Percentiles rank a stretch among this genome's conserved stretches.
These are phyloP conservation scores for Glonium stellatum DNA, from an alignment of 495 filamentous ascomycete species.

Conservation along the genomic window DNA sequence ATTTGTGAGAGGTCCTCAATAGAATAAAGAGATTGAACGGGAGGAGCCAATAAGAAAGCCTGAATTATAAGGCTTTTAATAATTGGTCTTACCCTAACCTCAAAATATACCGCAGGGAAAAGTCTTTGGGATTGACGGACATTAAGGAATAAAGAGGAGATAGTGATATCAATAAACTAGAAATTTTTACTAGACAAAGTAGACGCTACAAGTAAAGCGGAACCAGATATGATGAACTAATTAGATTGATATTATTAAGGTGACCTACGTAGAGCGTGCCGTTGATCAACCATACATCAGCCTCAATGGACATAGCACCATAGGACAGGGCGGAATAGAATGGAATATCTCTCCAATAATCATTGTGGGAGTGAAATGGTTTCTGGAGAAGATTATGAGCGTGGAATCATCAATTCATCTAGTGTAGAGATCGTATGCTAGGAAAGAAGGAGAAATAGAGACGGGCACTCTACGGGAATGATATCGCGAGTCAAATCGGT, in stretches of 20 bases:
- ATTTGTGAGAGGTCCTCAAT: background rate
- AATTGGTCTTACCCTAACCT: no score
- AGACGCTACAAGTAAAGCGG: background rate
- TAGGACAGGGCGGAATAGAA: conserved; percentile 36
- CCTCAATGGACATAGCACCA: conserved; percentile 34
- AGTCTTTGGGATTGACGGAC: no score
- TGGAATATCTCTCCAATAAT: conserved; percentile 40
- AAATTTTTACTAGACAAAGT: background rate
- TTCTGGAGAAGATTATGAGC: conserved; percentile 24
- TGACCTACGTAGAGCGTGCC: conserved; percentile 35
- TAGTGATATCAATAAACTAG: background rate
- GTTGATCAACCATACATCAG: conserved; percentile 39
- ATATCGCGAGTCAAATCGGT: conserved; percentile 38
- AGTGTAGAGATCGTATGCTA: background rate
- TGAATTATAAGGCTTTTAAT: no score
- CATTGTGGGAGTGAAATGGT: conserved; percentile 37
- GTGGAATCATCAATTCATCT: background rate
- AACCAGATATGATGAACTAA: background rate
- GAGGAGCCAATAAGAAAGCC: no score
- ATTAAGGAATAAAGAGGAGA: background rate
- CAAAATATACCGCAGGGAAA: no score
- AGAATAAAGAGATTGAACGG: background rate
- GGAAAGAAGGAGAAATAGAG: background rate
- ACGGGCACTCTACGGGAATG: conserved; percentile 25
- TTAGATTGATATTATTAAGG: no score